Conservation (phyloP, 148 eudicot genomes). For the Fallopia convolvulus region DNA sequence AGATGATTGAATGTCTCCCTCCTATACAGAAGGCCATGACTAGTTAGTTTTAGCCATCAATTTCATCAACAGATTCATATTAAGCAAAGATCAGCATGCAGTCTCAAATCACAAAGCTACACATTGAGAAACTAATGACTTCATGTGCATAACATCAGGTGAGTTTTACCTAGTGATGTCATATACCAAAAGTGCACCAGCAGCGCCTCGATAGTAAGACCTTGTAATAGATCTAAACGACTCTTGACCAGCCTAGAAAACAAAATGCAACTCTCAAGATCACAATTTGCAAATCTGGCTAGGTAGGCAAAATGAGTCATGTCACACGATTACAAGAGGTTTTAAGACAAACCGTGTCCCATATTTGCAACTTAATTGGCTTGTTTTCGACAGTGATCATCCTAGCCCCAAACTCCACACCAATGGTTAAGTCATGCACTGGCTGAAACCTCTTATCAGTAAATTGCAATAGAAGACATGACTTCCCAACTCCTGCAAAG, state of each 20-base stretch:
- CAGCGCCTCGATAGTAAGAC: constrained; percentile 42
- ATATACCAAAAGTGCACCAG: constrained; percentile 41
- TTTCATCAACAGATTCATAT: background rate
- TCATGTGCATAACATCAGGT: background rate
- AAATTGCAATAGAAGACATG: constrained; percentile 40
- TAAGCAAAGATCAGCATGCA: background rate
- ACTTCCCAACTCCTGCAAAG: constrained; percentile 40
- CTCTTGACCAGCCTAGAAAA: constrained; percentile 39
- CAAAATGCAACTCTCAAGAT: background rate
- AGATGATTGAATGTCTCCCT: constrained; percentile 45
- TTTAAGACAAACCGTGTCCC: constrained; percentile 30
- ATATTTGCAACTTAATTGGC: constrained; percentile 40
- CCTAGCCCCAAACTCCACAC: constrained; percentile 45
- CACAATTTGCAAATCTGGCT: background rate
- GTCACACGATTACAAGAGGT: background rate
- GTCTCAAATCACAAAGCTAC: background rate
- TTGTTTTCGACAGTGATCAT: constrained; percentile 40
- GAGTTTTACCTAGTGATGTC: constrained; percentile 33
- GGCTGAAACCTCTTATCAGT: constrained; percentile 43
- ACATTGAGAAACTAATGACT: background rate
- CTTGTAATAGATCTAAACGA: constrained; percentile 39
- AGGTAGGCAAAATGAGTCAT: background rate
- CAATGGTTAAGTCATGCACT: constrained; percentile 40
- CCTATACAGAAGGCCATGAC: constrained; percentile 18
- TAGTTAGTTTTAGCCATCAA: background rate